Conservation (phyloP, 169 alveolate genomes). For the Theileria equi region DNA sequence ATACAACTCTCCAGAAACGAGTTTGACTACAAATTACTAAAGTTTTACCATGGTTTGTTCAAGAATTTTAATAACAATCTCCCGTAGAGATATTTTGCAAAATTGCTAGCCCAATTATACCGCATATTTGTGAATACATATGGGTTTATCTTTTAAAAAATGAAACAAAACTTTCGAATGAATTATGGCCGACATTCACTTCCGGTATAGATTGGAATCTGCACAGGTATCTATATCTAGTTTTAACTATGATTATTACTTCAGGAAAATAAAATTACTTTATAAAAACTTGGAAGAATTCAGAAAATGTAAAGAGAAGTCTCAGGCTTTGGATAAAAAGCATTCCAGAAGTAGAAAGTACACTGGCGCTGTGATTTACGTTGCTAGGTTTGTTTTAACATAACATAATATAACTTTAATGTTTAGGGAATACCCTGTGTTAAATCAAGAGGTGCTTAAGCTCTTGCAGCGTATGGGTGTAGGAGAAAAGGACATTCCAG, state of each 20-base stretch:
- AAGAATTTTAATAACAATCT: slow-evolving; percentile 13
- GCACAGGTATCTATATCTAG: slow-evolving; percentile 60
- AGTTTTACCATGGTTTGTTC: slow-evolving; percentile 32
- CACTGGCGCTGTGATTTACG: slow-evolving; percentile 55
- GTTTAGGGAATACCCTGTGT: slow-evolving; percentile 49
- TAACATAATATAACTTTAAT: not conserved
- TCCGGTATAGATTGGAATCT: slow-evolving; percentile 62
- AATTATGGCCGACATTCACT: slow-evolving; percentile 79
- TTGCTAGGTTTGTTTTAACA: slow-evolving; percentile 29
- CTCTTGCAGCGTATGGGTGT: slow-evolving; percentile 25
- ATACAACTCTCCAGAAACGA: slow-evolving; percentile 62
- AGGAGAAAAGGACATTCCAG: slow-evolving; percentile 8
- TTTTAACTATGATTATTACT: not conserved
- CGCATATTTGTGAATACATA: slow-evolving; percentile 88
- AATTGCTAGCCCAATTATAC: slow-evolving; percentile 84
- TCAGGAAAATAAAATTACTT: slow-evolving; percentile 17
- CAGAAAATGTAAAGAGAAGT: slow-evolving; percentile 54
- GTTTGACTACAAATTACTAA: slow-evolving; percentile 31
- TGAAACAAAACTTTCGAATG: slow-evolving; percentile 64
- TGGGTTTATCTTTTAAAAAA: slow-evolving; percentile 82
- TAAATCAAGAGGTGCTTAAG: slow-evolving; percentile 25
- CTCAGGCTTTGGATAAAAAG: slow-evolving; percentile 24
- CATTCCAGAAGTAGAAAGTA: slow-evolving; percentile 6
- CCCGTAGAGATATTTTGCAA: slow-evolving; percentile 74
- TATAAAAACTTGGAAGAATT: slow-evolving; percentile 58